These are phyloP conservation scores for Jamesozyma rosinii DNA, from an alignment of 805 yeast species.

Conservation along the genomic window DNA sequence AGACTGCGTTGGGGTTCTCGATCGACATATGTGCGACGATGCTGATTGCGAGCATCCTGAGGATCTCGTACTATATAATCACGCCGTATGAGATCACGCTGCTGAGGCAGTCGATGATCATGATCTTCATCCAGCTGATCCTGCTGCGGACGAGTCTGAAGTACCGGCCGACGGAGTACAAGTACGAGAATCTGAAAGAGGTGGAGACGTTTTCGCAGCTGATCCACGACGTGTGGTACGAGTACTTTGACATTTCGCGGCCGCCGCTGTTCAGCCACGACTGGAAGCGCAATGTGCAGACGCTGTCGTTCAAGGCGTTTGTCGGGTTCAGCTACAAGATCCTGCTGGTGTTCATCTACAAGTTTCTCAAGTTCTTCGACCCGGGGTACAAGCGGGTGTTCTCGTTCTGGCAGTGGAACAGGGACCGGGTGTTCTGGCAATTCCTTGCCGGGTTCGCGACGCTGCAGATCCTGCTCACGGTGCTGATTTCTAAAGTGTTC, in stretches of 20 bases:
- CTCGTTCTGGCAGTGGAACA: slow-evolving; percentile 82
- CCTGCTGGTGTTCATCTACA: slow-evolving; percentile 26
- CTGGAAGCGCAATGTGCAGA: slow-evolving; percentile 22
- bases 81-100: slow-evolving; percentile 76
- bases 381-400: slow-evolving; percentile 57
- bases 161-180: slow-evolving; percentile 42
- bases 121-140: slow-evolving; percentile 69
- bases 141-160: slow-evolving; percentile 54
- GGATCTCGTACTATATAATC: slow-evolving; percentile 69
- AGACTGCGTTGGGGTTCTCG: slow-evolving; percentile 72
- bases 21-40: slow-evolving; percentile 90
- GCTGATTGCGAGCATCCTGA: slow-evolving; percentile 64
- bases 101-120: slow-evolving; percentile 69
- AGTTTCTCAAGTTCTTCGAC: slow-evolving; percentile 54
- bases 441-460: slow-evolving; percentile 44
- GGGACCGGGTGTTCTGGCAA: slow-evolving; percentile 49
- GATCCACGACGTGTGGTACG: slow-evolving; percentile 28
- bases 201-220: slow-evolving; percentile 27
- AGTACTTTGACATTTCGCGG: slow-evolving; percentile 17
- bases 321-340: slow-evolving; percentile 20
- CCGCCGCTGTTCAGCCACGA: slow-evolving; percentile 21
- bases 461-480: slow-evolving; percentile 30
- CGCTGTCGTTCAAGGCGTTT: slow-evolving; percentile 16
- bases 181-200: slow-evolving; percentile 31
- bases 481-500: slow-evolving; percentile 26